These are phyloP conservation scores for Neoboletus subvelutipes DNA, from an alignment of 768 basidiomycete species.

Conservation along the genomic window DNA sequence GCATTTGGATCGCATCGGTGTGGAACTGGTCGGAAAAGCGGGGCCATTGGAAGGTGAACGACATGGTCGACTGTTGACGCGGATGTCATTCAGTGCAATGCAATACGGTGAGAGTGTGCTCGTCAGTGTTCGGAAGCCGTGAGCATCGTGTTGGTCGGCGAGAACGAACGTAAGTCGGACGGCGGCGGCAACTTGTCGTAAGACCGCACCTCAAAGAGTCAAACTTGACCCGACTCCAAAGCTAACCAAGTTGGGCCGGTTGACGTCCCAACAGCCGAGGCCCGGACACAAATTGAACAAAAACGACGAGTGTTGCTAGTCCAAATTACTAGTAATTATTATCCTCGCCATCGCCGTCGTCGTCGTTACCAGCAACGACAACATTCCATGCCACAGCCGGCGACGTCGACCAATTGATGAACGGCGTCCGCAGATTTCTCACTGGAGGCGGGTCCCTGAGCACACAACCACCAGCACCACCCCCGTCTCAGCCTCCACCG, in stretches of 20 bases:
- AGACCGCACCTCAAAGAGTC: neutral
- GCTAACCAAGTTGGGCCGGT: neutral
- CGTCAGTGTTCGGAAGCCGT: constrained; percentile 4
- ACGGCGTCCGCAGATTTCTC: constrained; percentile 70
- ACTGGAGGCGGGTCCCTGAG: constrained; percentile 41
- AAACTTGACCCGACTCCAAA: no score
- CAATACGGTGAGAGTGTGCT: neutral
- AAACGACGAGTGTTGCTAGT: neutral
- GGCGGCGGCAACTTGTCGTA: neutral
- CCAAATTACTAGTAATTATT: neutral
- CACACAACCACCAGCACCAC: constrained; percentile 30
- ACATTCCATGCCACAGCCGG: constrained; percentile 21
- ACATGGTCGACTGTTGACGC: constrained; percentile 48
- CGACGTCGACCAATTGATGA: constrained; percentile 44
- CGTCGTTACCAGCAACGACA: constrained; percentile 10
- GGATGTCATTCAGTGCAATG: constrained; percentile 1
- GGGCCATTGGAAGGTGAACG: constrained; percentile 94
- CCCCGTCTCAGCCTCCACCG: constrained; percentile 16
- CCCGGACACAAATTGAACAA: neutral
- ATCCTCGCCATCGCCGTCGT: neutral
- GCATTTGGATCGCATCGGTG: constrained; percentile 93
- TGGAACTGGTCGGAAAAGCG: constrained; percentile 97
- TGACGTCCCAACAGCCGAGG: constrained; percentile 3
- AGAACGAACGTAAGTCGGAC: constrained; percentile 15
- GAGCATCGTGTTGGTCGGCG: constrained; percentile 23